phyloP scores from a whole-genome alignment of 257 asterid species.

The Solanum chilense region DNA sequence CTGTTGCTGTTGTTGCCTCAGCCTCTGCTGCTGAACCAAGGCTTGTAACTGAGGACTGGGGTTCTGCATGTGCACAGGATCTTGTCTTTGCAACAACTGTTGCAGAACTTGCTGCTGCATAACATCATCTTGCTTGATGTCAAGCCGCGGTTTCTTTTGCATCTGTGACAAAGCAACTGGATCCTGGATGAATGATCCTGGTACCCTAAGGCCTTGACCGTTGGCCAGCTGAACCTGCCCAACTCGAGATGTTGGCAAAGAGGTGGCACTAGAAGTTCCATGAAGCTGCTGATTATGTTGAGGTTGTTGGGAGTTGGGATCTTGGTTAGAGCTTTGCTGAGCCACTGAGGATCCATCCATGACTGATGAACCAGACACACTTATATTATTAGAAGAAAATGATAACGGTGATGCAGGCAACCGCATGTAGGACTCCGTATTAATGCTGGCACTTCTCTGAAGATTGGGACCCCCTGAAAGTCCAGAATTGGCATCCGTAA shows the following conservation, averaged over 20 bases:
- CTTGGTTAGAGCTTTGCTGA: conserved; percentile 70
- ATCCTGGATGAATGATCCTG: conserved; percentile 62
- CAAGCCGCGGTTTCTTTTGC: conserved; percentile 89
- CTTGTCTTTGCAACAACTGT: conserved; percentile 68
- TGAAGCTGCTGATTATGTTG: conserved; percentile 63
- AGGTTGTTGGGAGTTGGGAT: conserved; percentile 42
- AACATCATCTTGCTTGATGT: conserved; percentile 81
- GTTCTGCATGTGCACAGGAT: conserved; percentile 55
- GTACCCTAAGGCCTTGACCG: conserved; percentile 44
- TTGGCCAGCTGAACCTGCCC: conserved; percentile 56
- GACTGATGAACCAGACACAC: conserved; percentile 77
- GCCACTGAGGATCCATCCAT: conserved; percentile 72
- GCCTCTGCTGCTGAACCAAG: conserved; percentile 74
- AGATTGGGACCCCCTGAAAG: conserved; percentile 81
- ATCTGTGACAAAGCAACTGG: conserved; percentile 53
- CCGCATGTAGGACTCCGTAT: conserved; percentile 88
- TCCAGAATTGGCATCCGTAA: conserved; percentile 95
- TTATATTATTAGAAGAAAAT: conserved; percentile 79
- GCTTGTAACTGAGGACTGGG: conserved; percentile 76
- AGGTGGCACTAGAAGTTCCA: conserved; percentile 76
- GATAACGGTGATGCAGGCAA: conserved; percentile 96
- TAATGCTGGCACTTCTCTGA: conserved; percentile 88
- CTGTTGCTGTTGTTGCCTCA: conserved; percentile 62
- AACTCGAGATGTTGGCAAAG: conserved; percentile 53
- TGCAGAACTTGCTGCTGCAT: conserved; percentile 81